Evolutionary conservation across 1,139 yeast species (phyloP), one percentile per base, ranked within the genome.

Genomic region (Suhomyces choctaworum): DNA sequence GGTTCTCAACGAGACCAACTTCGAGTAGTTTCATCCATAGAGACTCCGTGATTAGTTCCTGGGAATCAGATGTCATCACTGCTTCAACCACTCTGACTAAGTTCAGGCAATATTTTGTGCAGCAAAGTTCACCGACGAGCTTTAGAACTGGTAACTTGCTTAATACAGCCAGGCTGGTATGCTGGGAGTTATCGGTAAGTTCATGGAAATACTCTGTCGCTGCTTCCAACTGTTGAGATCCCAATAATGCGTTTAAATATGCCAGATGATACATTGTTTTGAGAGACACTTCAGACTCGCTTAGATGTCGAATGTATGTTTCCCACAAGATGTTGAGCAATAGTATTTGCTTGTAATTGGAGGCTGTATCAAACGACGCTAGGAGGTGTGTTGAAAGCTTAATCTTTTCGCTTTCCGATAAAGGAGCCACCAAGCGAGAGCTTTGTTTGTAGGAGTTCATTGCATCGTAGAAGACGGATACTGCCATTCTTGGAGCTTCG

Each of bases 21-120:
- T 54, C 45, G 16, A 69, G 45, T 15, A 48, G 43, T 5, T 41
- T 36, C 4, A 53, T 26, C 68, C 70, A 66, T 3, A 38, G 27
- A 1, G 41, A 25, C 7, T 38, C 25, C 3, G 40, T 22, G 2
- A 58, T 27, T 10, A 33, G n/a, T 4, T 26, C 15, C 4, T 22
- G 19, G 5, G 7, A 2, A 3, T 12, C 19, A 3, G 10, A 16
- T 2, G 9, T n/a, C 5, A 25, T 5, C 4, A 34, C 5, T 8
- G 15, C 16, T 9, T 16, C 16, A 6, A 34, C 3, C 2, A 29
- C 17, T 10, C 36, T 34, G 22, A 29, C 26, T 3, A 64, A 31
- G 3, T 37, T 42, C 9, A 48, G 51, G 35, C 53, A 55, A 36
- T 65, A 64, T 15, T 49, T 45, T 7, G 26, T 28, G 4, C 17